phyloP scores from a whole-genome alignment of 2,329 filamentous ascomycete genomes.

The Sporothrix curviconia region DNA sequence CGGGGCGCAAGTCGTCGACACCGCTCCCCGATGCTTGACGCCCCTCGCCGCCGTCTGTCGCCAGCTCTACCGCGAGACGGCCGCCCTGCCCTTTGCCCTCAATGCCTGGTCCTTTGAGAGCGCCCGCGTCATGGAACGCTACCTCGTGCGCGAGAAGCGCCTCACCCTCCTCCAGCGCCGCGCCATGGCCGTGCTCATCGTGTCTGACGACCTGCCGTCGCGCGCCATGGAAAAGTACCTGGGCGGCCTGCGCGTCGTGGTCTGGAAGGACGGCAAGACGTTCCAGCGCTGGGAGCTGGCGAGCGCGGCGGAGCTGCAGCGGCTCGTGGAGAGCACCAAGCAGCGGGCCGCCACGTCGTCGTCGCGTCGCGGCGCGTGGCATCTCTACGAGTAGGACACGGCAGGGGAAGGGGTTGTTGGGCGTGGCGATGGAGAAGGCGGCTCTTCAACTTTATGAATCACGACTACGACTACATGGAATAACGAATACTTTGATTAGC shows the following conservation, averaged over 20 bases:
- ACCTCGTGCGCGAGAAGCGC: constrained; percentile 27
- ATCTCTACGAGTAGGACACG: too few relatives aligned
- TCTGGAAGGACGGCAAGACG: constrained; percentile 18
- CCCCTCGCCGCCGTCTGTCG: constrained; percentile 30
- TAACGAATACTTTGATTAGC: neutral
- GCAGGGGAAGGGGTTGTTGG: too few relatives aligned
- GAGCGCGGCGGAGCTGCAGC: neutral
- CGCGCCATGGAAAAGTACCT: constrained; percentile 25
- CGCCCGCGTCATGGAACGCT: constrained; percentile 29
- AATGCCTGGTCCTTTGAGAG: constrained; percentile 31
- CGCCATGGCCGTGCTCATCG: constrained; percentile 27
- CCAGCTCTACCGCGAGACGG: constrained; percentile 33
- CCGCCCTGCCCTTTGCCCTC: constrained; percentile 28
- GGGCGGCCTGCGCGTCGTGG: constrained; percentile 25
- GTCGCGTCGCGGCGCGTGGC: neutral
- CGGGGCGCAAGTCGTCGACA: too few relatives aligned
- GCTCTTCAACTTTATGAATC: neutral
- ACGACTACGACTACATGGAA: neutral
- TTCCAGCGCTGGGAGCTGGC: constrained; percentile 10
- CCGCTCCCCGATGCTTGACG: constrained; percentile 23
- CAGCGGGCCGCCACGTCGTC: neutral
- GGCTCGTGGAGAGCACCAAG: neutral
- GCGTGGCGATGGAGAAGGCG: too few relatives aligned
- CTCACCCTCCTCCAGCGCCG: constrained; percentile 26
- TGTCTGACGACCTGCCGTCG: constrained; percentile 22